These are phyloP conservation scores for Blastocystis sp. DNA, from an alignment of 352 stramenopile genomes.

Conservation along the genomic window DNA sequence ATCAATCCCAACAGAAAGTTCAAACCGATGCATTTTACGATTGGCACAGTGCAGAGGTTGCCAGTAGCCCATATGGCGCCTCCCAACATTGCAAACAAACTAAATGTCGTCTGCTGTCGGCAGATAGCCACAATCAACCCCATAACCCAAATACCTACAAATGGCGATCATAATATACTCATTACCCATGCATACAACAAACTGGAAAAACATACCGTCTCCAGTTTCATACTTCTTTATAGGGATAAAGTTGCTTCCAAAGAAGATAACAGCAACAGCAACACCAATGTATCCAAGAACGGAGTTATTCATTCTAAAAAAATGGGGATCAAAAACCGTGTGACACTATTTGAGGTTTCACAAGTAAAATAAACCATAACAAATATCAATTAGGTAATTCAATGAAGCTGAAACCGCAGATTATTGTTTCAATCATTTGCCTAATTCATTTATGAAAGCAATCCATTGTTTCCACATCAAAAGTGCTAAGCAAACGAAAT, in stretches of 20 bases:
- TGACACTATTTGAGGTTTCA: background rate
- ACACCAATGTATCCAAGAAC: constrained; percentile 59
- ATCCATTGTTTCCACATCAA: background rate
- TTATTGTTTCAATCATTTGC: too few relatives aligned
- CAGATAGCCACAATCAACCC: constrained; percentile 57
- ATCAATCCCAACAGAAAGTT: background rate
- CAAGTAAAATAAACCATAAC: background rate
- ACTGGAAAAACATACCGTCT: constrained; percentile 64
- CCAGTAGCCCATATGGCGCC: constrained; percentile 64
- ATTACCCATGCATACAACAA: constrained; percentile 61
- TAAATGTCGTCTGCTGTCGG: constrained; percentile 59
- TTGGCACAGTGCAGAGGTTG: constrained; percentile 64
- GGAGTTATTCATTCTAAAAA: constrained; percentile 23
- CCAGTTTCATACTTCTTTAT: constrained; percentile 65
- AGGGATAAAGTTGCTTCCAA: constrained; percentile 64
- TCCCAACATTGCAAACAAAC: constrained; percentile 64
- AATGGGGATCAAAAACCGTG: background rate
- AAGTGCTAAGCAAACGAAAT: background rate
- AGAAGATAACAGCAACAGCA: constrained; percentile 63
- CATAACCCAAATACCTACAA: constrained; percentile 63
- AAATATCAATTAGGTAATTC: background rate
- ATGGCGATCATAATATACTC: background rate
- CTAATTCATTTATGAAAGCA: background rate
- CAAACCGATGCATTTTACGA: constrained; percentile 64
- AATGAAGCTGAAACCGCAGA: background rate